A percentile compares a stretch with the other conserved stretches of the same genome.
These are phyloP conservation scores for Phytophthora fragariae DNA, from an alignment of 352 stramenopile genomes.

Conservation along the genomic window DNA sequence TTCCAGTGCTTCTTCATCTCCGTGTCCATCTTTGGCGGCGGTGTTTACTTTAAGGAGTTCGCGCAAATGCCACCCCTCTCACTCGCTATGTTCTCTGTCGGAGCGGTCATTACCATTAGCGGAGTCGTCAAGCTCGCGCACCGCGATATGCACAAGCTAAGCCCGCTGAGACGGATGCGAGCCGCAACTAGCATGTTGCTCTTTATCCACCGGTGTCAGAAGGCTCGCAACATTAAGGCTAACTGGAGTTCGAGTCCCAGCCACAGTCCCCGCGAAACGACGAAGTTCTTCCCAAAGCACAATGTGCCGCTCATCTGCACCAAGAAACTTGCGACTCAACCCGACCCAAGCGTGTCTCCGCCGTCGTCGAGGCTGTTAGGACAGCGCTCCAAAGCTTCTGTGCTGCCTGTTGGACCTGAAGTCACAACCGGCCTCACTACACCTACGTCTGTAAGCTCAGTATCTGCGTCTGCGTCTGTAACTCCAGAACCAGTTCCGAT, in stretches of 20 bases:
- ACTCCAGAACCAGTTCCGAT: background rate
- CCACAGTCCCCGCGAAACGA: slow-evolving; percentile 10
- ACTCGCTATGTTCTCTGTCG: slow-evolving; percentile 78
- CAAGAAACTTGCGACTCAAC: slow-evolving; percentile 23
- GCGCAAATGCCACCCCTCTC: slow-evolving; percentile 53
- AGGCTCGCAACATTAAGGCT: slow-evolving; percentile 60
- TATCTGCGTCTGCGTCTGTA: background rate
- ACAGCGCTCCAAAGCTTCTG: slow-evolving; percentile 59
- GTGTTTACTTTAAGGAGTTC: slow-evolving; percentile 92
- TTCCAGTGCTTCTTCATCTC: slow-evolving; percentile 94
- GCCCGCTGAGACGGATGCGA: slow-evolving; percentile 51
- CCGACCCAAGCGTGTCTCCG: slow-evolving; percentile 3
- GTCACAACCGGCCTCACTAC: slow-evolving; percentile 1
- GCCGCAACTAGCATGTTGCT: slow-evolving; percentile 63
- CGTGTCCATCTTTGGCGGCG: slow-evolving; percentile 88
- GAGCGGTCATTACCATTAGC: slow-evolving; percentile 70
- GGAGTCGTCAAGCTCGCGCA: slow-evolving; percentile 76
- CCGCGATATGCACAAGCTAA: slow-evolving; percentile 73
- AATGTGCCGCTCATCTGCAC: slow-evolving; percentile 21
- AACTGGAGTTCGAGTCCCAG: slow-evolving; percentile 33
- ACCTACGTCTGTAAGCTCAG: slow-evolving; percentile 15
- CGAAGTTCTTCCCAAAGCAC: slow-evolving; percentile 31
- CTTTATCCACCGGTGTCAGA: slow-evolving; percentile 74
- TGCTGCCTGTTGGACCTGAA: slow-evolving; percentile 57
- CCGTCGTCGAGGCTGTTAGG: slow-evolving; percentile 9